Percentiles rank a stretch among this genome's conserved stretches.
phyloP scores from a whole-genome alignment of 2,329 filamentous ascomycete species.

The Epichloe hybrida region DNA sequence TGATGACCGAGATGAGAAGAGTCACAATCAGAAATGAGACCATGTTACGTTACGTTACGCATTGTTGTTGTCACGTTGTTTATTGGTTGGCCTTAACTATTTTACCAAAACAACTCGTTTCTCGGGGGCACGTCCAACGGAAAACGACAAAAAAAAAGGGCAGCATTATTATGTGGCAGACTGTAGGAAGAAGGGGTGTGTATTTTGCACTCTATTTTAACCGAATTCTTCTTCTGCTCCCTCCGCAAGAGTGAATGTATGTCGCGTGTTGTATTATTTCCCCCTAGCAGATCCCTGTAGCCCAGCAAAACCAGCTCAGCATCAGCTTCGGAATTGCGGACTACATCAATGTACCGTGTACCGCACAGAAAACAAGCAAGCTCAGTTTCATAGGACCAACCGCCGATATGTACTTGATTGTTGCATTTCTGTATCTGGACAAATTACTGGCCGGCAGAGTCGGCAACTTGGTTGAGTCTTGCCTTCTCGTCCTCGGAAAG shows the following conservation, averaged over 20 bases:
- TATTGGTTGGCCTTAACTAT: not conserved
- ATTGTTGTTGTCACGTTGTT: not conserved
- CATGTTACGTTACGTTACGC: not conserved
- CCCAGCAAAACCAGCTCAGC: not conserved
- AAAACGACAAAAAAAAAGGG: no score
- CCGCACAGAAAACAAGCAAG: not conserved
- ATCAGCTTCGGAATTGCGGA: no score
- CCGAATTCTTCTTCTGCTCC: not conserved
- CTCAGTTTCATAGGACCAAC: not conserved
- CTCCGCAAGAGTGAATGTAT: not conserved
- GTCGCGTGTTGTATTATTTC: not conserved
- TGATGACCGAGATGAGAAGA: not conserved
- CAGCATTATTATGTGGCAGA: not conserved
- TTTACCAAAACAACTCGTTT: no score
- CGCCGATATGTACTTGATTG: not conserved
- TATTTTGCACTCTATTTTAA: not conserved
- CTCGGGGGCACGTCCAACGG: no score
- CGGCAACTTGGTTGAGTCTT: conserved; percentile 41
- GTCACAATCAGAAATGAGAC: not conserved
- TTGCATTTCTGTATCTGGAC: not conserved
- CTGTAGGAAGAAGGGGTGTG: not conserved
- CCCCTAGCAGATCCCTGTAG: no score
- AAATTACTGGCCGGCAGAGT: not conserved
- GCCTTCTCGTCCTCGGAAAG: conserved; percentile 41
- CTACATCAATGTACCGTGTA: no score